Evolutionary conservation across 345 rosid genomes (phyloP), one percentile per base, ranked within the genome.

Genomic region (Carallia pectinifolia): DNA sequence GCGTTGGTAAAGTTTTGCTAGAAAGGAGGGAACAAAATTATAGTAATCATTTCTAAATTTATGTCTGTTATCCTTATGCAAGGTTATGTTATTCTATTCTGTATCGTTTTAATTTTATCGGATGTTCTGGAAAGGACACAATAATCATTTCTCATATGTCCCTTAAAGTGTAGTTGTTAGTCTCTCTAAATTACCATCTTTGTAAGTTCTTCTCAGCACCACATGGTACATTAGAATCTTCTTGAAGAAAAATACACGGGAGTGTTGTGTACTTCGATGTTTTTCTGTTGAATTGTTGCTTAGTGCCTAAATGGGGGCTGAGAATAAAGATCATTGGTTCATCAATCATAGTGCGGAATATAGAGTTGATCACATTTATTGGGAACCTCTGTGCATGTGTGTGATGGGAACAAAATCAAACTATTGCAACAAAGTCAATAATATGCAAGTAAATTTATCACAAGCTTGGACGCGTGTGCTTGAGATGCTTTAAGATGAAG

Each of bases 21-120:
- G 71, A 79, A 74, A 72, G 68, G 63, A 58, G 81, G 85, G 80
- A 79, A 83, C 90, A 79, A 66, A 73, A 86, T 89, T 81, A 85
- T 89, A 77, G 40, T 52, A 60, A 82, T 76, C 61, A 77, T 74
- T 68, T 27, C 40, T 23, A 0, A 23, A 23, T 23, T 23, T 23
- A 23, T 23, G 23, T 0, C 23, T 23, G 23, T 23, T 23, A 23
- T 23, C 23, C 23, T 23, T 23, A 23, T 23, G 23, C 23, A 23
- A 0, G 23, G 23, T 23, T 23, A 23, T 23, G 23, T 23, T 23
- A 23, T 0, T 23, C 23, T 23, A 23, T 23, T 23, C 23, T 23
- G 23, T 23, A 23, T 23, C 23, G 23, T 23, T 23, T 0, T 23
- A 23, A 23, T 23, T 23, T 23, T 23, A 23, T 23, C 23, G 23